Percentiles rank a stretch among this genome's conserved stretches.
Evolutionary conservation across 1,284 basidiomycete species (phyloP).

Genomic region (Rhodotorula sp.): DNA sequence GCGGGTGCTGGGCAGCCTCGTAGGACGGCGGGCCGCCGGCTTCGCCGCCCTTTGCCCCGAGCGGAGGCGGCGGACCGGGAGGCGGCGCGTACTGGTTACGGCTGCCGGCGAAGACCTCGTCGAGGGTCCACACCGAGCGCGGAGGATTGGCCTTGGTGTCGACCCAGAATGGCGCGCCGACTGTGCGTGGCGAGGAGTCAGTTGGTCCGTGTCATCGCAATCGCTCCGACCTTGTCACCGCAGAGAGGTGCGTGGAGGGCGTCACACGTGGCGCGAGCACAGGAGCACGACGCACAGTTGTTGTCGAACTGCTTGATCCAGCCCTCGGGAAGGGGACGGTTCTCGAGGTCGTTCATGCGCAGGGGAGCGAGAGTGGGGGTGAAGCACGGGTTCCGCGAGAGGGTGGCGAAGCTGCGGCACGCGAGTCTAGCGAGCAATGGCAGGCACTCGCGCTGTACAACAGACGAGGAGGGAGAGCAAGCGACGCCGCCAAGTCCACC

Average conservation of each 20-base stretch:
- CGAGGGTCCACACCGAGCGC: slow-evolving; percentile 20
- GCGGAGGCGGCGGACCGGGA: slow-evolving; percentile 23
- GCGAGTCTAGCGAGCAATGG: no score
- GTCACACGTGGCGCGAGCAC: no score
- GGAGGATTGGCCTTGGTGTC: slow-evolving; percentile 23
- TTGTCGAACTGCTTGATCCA: slow-evolving; percentile 29
- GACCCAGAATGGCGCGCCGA: slow-evolving; percentile 14
- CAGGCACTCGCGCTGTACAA: no score
- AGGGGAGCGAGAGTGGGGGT: no score
- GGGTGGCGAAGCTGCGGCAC: no score
- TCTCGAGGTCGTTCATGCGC: neutral
- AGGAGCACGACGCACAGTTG: slow-evolving; percentile 11
- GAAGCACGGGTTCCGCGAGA: no score
- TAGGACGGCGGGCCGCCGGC: neutral
- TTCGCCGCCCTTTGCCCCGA: neutral
- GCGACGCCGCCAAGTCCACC: no score
- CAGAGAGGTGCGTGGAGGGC: neutral
- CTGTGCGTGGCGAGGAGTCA: neutral
- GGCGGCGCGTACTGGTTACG: slow-evolving; percentile 21
- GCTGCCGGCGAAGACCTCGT: slow-evolving; percentile 8
- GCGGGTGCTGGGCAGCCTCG: neutral
- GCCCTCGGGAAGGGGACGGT: slow-evolving; percentile 15
- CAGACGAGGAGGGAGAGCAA: no score
- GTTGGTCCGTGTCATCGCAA: no score
- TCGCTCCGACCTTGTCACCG: neutral